phyloP scores from a whole-genome alignment of 208 protist genomes.

The Leishmania major region DNA sequence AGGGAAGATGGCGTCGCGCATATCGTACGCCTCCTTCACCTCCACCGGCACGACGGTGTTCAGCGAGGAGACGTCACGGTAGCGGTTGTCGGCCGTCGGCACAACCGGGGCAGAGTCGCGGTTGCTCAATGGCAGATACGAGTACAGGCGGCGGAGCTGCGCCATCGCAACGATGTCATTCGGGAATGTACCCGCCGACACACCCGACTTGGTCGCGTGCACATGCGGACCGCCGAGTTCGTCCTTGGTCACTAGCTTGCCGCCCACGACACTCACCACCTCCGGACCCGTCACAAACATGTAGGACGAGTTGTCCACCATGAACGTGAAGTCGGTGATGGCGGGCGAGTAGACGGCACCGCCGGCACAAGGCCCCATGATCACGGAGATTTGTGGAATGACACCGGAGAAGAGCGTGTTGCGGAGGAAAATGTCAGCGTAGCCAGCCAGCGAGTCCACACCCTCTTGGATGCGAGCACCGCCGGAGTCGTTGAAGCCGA shows the following conservation, averaged over 20 bases:
- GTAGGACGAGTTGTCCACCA: constrained; percentile 96
- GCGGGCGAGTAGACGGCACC: constrained; percentile 93
- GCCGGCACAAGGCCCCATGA: constrained; percentile 97
- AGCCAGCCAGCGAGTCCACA: constrained; percentile 95
- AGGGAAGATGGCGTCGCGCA: constrained; percentile 86
- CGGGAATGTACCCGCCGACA: constrained; percentile 87
- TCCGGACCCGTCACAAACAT: constrained; percentile 98
- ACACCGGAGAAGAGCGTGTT: constrained; percentile 95
- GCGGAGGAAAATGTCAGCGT: constrained; percentile 95
- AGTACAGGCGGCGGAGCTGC: constrained; percentile 82
- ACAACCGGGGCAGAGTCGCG: constrained; percentile 57
- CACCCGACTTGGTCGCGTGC: constrained; percentile 91
- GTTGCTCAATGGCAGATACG: constrained; percentile 92
- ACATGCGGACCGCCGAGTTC: constrained; percentile 93
- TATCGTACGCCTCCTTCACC: constrained; percentile 94
- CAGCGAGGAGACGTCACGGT: constrained; percentile 46
- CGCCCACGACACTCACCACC: constrained; percentile 96
- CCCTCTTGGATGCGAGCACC: constrained; percentile 97
- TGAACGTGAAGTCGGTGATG: constrained; percentile 98
- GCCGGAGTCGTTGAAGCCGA: constrained; percentile 97
- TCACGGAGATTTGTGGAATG: constrained; percentile 96
- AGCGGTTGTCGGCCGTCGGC: constrained; percentile 57
- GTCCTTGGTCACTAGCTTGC: constrained; percentile 90
- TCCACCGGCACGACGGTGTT: constrained; percentile 85
- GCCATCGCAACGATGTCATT: constrained; percentile 93